phyloP scores from a whole-genome alignment of 148 eudicot species.

The Salicornia ramosissima region DNA sequence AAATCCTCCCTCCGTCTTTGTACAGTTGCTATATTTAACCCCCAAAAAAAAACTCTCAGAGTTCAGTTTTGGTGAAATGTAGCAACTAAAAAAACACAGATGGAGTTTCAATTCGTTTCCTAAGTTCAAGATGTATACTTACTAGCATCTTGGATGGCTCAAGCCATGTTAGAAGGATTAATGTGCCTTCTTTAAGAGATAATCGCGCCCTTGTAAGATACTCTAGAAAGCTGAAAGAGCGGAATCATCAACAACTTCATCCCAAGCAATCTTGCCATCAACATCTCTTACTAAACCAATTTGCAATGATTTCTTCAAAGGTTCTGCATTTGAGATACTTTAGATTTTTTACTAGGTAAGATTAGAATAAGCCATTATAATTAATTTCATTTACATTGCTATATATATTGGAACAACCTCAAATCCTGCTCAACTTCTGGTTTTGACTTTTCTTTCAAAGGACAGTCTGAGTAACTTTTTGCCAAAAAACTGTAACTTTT shows the following conservation, averaged over 20 bases:
- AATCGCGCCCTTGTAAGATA: constrained; percentile 63
- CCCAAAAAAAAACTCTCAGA: no score
- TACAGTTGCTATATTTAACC: no score
- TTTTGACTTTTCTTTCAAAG: constrained; percentile 55
- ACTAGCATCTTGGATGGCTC: constrained; percentile 77
- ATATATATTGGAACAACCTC: constrained; percentile 52
- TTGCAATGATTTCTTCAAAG: constrained; percentile 73
- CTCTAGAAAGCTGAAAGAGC: constrained; percentile 64
- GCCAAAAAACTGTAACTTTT: no score
- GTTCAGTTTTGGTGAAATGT: no score
- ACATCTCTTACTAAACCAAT: constrained; percentile 85
- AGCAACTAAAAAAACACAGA: no score
- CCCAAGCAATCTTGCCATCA: constrained; percentile 96
- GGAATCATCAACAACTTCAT: constrained; percentile 72
- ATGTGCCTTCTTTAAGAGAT: constrained; percentile 75
- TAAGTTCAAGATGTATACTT: constrained; percentile 21
- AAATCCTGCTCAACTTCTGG: constrained; percentile 41
- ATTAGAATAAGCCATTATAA: neutral
- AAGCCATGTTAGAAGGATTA: constrained; percentile 76
- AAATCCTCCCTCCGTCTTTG: no score
- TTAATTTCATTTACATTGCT: constrained; percentile 48
- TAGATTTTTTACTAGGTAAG: neutral
- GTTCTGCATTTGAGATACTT: constrained; percentile 46
- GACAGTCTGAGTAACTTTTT: no score
- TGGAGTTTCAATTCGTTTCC: no score